These are phyloP conservation scores for Saccharomyces pastorianus DNA, from an alignment of 1,139 yeast genomes.

Conservation along the genomic window DNA sequence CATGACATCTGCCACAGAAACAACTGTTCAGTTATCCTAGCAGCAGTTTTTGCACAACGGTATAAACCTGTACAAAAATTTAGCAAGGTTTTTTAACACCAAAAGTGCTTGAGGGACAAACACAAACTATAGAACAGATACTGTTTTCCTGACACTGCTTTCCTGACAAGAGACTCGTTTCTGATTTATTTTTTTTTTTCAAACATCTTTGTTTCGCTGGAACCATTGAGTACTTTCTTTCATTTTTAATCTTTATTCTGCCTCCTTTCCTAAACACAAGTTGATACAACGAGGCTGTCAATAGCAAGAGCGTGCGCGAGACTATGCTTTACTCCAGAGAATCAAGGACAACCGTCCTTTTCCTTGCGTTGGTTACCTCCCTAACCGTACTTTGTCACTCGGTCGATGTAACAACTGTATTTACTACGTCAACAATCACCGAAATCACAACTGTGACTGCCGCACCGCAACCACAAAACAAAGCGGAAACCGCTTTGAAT, in stretches of 20 bases:
- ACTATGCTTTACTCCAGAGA: background rate
- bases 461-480: background rate
- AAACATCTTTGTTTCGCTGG: background rate
- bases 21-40: background rate
- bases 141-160: background rate
- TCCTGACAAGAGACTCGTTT: background rate
- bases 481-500: background rate
- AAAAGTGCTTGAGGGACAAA: background rate
- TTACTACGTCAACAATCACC: background rate
- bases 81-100: background rate
- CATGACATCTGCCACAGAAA: background rate
- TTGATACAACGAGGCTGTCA: background rate
- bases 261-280: background rate
- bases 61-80: background rate
- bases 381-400: background rate
- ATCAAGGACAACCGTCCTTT: background rate
- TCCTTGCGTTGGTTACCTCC: background rate
- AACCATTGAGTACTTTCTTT: background rate
- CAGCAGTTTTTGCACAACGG: background rate
- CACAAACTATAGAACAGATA: background rate
- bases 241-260: background rate
- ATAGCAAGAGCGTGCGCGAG: background rate
- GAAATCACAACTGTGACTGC: background rate
- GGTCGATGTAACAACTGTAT: background rate
- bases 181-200: background rate